phyloP scores from a whole-genome alignment of 306 rosid genomes.

The Albizia julibrissin region DNA sequence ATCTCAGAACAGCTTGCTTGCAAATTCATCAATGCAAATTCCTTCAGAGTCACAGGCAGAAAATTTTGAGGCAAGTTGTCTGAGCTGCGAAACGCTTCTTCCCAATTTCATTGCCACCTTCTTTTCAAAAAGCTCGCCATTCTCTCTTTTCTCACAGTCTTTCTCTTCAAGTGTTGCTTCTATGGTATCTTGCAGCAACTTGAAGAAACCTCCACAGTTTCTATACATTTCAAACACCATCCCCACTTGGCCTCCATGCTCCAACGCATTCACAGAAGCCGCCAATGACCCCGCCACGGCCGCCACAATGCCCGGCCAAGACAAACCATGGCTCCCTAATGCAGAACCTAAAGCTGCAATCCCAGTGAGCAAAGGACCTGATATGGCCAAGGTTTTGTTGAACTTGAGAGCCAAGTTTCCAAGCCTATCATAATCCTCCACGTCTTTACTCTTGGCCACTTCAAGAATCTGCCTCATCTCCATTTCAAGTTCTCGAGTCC shows the following conservation, averaged over 20 bases:
- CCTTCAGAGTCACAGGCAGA: slow-evolving; percentile 29
- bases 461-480: slow-evolving; percentile 55
- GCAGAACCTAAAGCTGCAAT: slow-evolving; percentile 62
- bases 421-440: slow-evolving; percentile 60
- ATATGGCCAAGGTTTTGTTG: slow-evolving; percentile 52
- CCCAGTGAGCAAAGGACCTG: slow-evolving; percentile 70
- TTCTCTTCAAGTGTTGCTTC: slow-evolving; percentile 41
- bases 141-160: slow-evolving; percentile 57
- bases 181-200: slow-evolving; percentile 26
- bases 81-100: slow-evolving; percentile 53
- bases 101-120: slow-evolving; percentile 56
- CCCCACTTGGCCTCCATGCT: slow-evolving; percentile 73
- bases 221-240: slow-evolving; percentile 79
- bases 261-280: slow-evolving; percentile 44
- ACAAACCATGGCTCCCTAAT: slow-evolving; percentile 35
- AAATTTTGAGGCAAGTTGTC: slow-evolving; percentile 38
- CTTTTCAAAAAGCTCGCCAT: slow-evolving; percentile 53
- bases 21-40: slow-evolving; percentile 44
- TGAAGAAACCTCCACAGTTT: slow-evolving; percentile 55
- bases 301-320: slow-evolving; percentile 28
- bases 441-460: slow-evolving; percentile 54
- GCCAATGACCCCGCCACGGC: slow-evolving; percentile 59
- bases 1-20: slow-evolving; percentile 45
- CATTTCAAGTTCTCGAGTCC: slow-evolving; percentile 50
- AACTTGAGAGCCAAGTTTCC: slow-evolving; percentile 58